Conservation (phyloP, 768 basidiomycete genomes). For the Dictyophora rubrovolvata region DNA sequence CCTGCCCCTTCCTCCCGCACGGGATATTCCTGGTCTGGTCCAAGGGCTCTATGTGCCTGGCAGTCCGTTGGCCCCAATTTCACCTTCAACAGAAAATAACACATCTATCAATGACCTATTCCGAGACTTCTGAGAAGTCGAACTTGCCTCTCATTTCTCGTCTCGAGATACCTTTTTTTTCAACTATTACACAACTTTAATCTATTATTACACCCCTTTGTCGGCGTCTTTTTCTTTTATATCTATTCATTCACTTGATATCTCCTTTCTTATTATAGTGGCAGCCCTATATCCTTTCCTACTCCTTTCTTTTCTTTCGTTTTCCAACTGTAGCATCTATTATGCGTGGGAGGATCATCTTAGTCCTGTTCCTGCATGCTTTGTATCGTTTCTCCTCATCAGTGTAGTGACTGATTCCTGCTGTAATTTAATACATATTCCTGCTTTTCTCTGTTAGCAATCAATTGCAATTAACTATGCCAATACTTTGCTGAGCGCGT, state of each 20-base stretch:
- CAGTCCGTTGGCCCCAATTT: conserved; percentile 5
- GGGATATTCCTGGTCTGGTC: conserved; percentile 72
- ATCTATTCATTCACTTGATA: background rate
- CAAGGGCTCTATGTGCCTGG: background rate
- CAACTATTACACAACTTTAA: background rate
- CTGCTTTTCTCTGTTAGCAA: background rate
- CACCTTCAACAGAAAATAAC: conserved; percentile 5
- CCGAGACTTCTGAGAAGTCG: conserved; percentile 10
- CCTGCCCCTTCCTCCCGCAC: conserved; percentile 62
- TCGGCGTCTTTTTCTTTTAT: background rate
- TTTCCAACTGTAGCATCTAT: conserved; percentile 7
- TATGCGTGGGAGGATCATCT: conserved; percentile 1
- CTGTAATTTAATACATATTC: background rate
- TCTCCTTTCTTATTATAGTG: background rate
- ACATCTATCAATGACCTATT: conserved; percentile 4
- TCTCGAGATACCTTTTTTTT: background rate
- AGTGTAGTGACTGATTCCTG: background rate
- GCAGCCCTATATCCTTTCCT: background rate
- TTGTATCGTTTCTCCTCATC: conserved; percentile 6
- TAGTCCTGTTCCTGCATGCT: background rate
- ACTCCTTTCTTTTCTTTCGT: background rate
- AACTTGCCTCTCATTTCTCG: background rate
- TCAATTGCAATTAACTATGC: background rate
- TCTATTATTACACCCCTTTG: conserved; percentile 1
- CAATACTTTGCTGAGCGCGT: background rate